These are phyloP conservation scores for Canavalia ensiformis DNA, from an alignment of 306 rosid species.

Conservation along the genomic window DNA sequence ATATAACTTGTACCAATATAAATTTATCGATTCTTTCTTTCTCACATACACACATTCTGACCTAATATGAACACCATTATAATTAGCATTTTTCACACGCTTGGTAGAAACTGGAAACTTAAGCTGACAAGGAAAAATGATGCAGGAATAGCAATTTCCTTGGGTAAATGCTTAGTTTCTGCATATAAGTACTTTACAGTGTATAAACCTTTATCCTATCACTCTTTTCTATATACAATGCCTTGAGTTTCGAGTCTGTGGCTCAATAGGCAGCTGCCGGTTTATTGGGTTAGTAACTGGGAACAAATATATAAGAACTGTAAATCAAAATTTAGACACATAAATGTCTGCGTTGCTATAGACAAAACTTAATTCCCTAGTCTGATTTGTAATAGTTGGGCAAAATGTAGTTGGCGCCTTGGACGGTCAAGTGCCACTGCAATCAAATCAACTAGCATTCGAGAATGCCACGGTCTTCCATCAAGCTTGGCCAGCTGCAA, in stretches of 20 bases:
- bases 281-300: conserved; percentile 61
- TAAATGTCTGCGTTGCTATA: conserved; percentile 48
- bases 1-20: too few species aligned
- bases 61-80: background rate
- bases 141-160: conserved; percentile 42
- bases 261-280: conserved; percentile 61
- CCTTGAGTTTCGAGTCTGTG: conserved; percentile 62
- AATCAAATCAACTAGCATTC: conserved; percentile 65
- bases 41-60: background rate
- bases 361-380: conserved; percentile 82
- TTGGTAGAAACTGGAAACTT: background rate
- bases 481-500: conserved; percentile 90
- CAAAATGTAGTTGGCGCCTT: conserved; percentile 21
- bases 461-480: conserved; percentile 58
- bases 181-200: conserved; percentile 71
- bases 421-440: conserved; percentile 6
- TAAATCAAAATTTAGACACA: conserved; percentile 53
- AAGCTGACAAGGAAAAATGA: conserved; percentile 31
- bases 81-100: conserved; percentile 9
- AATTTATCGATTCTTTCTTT: too few species aligned
- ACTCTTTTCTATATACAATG: conserved; percentile 83
- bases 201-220: conserved; percentile 67
- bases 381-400: conserved; percentile 53
- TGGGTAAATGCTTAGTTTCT: conserved; percentile 50
- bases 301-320: conserved; percentile 65